Conservation (phyloP, 306 rosid genomes). For the Alnus rubra region DNA sequence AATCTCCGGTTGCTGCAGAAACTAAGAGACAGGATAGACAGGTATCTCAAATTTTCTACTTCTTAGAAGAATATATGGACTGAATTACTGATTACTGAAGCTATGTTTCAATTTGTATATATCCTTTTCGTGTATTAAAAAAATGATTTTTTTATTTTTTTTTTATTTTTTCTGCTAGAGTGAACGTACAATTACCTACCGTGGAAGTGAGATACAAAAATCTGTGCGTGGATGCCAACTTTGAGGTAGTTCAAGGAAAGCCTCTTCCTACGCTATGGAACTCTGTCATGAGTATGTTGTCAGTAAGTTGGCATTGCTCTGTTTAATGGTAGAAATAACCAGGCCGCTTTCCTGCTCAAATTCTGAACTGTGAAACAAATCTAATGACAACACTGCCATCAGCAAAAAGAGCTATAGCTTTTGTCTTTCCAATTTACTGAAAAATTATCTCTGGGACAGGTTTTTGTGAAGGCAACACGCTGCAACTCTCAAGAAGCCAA, state of each 20-base stretch:
- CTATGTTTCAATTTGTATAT: background rate
- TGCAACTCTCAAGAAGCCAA: slow-evolving; percentile 47
- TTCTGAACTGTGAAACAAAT: background rate
- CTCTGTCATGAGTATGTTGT: slow-evolving; percentile 40
- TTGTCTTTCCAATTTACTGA: background rate
- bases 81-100: background rate
- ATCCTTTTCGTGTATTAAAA: background rate
- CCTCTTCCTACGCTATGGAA: slow-evolving; percentile 64
- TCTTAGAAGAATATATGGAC: background rate
- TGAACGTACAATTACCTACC: slow-evolving; percentile 47
- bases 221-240: slow-evolving; percentile 49
- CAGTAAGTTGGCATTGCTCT: slow-evolving; percentile 44
- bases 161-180: slow-evolving; percentile 31
- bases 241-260: slow-evolving; percentile 62
- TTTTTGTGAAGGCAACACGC: slow-evolving; percentile 37
- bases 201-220: slow-evolving; percentile 59
- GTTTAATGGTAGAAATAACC: slow-evolving; percentile 11
- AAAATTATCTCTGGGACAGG: slow-evolving; percentile 37
- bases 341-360: slow-evolving; percentile 10
- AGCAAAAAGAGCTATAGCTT: slow-evolving; percentile 20
- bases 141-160: background rate
- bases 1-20: slow-evolving; percentile 48
- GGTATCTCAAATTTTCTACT: slow-evolving; percentile 28
- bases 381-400: background rate
- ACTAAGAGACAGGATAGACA: slow-evolving; percentile 52